Percentiles rank a stretch among this genome's conserved stretches.
Conservation (phyloP, 306 rosid genomes). For the Prunus mongolica region DNA sequence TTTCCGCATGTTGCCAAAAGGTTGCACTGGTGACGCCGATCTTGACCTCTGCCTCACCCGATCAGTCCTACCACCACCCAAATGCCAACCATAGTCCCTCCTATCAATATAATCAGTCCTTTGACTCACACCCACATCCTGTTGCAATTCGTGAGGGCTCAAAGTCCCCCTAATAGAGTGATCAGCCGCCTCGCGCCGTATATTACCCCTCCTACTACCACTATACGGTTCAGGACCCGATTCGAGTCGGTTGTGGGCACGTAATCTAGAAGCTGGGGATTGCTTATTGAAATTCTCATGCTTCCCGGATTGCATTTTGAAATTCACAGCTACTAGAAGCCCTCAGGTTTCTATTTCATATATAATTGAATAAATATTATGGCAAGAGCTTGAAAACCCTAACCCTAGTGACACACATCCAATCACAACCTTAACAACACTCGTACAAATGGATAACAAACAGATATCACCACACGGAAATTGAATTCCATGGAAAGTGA, state of each 20-base stretch:
- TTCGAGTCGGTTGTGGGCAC: constrained; percentile 35
- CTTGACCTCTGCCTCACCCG: constrained; percentile 39
- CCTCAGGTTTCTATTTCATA: background rate
- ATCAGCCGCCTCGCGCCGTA: constrained; percentile 34
- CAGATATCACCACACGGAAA: background rate
- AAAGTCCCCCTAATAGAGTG: constrained; percentile 45
- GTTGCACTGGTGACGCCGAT: constrained; percentile 49
- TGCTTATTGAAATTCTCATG: constrained; percentile 42
- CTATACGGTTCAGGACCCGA: constrained; percentile 27
- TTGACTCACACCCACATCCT: constrained; percentile 37
- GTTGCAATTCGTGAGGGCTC: constrained; percentile 50
- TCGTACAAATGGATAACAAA: background rate
- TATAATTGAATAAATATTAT: background rate
- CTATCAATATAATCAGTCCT: constrained; percentile 39
- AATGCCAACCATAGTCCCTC: constrained; percentile 53
- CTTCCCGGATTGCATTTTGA: constrained; percentile 55
- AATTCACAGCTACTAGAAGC: background rate
- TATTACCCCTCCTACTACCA: constrained; percentile 18
- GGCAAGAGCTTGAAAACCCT: background rate
- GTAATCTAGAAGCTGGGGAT: constrained; percentile 34
- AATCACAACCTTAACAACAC: constrained; percentile 3
- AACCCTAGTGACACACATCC: constrained; percentile 8
- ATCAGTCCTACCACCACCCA: constrained; percentile 44
- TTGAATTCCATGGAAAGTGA: background rate
- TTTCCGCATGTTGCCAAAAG: constrained; percentile 39